These are phyloP conservation scores for Sarocladiaceae sp. DNA, from an alignment of 2,329 filamentous ascomycete species.

Conservation along the genomic window DNA sequence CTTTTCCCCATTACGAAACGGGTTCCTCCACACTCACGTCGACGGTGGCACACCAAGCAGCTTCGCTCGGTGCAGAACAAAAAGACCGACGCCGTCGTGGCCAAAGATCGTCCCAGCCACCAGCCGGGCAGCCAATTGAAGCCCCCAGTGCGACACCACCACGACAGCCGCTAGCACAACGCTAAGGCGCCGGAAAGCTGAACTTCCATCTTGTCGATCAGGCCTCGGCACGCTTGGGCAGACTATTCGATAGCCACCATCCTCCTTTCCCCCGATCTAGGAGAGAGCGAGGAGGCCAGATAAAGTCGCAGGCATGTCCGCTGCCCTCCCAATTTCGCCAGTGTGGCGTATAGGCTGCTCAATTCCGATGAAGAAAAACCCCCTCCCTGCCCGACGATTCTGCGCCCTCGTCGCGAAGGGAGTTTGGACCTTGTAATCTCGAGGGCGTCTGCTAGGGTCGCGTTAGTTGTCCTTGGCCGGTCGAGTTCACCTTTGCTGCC, in stretches of 20 bases:
- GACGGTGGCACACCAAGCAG: too few relatives aligned
- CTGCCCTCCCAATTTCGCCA: too few relatives aligned
- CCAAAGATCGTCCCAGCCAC: neutral
- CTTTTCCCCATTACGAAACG: neutral
- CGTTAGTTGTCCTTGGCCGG: neutral
- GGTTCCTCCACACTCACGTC: slow-evolving; percentile 2
- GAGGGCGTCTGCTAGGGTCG: neutral
- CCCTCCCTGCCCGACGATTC: too few relatives aligned
- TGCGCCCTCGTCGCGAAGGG: slow-evolving; percentile 5
- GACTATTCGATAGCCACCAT: too few relatives aligned
- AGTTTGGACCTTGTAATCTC: slow-evolving; percentile 5
- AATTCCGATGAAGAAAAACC: too few relatives aligned
- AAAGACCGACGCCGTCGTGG: neutral
- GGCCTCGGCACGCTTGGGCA: slow-evolving; percentile 5
- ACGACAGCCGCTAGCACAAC: neutral
- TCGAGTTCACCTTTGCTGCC: slow-evolving; percentile 2
- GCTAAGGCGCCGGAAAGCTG: slow-evolving; percentile 7
- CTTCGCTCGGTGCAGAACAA: neutral
- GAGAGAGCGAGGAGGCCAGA: too few relatives aligned
- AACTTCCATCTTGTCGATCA: slow-evolving; percentile 6
- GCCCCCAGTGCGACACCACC: slow-evolving; percentile 1
- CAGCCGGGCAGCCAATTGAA: neutral
- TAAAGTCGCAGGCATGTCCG: too few relatives aligned
- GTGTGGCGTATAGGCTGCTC: too few relatives aligned
- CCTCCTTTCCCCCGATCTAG: too few relatives aligned